phyloP scores from a whole-genome alignment of 2,329 filamentous ascomycete genomes.

The Verticillium longisporum region DNA sequence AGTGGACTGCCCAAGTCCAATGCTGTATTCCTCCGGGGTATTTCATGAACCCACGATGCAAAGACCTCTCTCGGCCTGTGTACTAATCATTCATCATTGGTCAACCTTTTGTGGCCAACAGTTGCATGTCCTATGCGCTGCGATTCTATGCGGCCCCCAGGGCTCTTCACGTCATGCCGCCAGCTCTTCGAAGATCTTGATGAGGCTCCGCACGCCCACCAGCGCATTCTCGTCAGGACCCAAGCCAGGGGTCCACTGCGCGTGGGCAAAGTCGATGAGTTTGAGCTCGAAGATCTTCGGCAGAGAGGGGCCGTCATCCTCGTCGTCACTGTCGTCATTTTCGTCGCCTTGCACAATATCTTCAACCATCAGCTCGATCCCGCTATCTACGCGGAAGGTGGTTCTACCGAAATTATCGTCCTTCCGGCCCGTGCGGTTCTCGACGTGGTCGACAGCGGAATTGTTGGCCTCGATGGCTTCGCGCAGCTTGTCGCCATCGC shows the following conservation, averaged over 20 bases:
- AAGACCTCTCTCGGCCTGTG: not conserved
- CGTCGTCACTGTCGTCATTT: slow-evolving; percentile 40
- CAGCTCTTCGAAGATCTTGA: slow-evolving; percentile 64
- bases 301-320: slow-evolving; percentile 35
- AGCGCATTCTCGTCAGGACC: slow-evolving; percentile 84
- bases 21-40: not conserved
- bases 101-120: not conserved
- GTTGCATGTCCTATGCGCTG: not conserved
- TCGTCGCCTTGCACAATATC: slow-evolving; percentile 27
- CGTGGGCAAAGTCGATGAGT: slow-evolving; percentile 96
- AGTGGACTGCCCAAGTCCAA: not conserved
- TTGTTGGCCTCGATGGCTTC: slow-evolving; percentile 48
- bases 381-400: slow-evolving; percentile 46
- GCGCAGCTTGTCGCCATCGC: slow-evolving; percentile 49
- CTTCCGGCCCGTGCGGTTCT: slow-evolving; percentile 8
- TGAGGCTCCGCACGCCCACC: slow-evolving; percentile 64
- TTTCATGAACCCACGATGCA: not conserved
- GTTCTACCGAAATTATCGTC: slow-evolving; percentile 16
- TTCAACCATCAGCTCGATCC: slow-evolving; percentile 32
- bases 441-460: slow-evolving; percentile 43
- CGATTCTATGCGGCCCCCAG: not conserved
- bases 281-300: slow-evolving; percentile 73
- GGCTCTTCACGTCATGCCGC: slow-evolving; percentile 17
- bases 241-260: slow-evolving; percentile 70
- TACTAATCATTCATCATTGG: not conserved